Conservation (phyloP, 163 green algal genomes). For the Chlorella variabilis region DNA sequence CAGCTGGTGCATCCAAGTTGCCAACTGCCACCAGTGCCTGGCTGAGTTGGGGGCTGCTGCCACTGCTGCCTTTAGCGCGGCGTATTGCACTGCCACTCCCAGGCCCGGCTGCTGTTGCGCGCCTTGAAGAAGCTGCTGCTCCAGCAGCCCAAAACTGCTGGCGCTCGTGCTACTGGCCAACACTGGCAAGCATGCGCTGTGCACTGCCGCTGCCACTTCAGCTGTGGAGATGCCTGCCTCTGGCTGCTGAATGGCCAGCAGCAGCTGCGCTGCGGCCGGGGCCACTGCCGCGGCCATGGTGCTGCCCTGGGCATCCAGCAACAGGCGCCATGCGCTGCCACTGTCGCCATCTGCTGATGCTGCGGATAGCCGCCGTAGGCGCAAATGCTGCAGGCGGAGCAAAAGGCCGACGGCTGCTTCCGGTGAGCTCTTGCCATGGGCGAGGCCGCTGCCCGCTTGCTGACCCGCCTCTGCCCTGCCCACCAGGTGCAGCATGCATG, state of each 20-base stretch:
- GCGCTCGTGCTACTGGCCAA: not conserved
- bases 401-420: not conserved
- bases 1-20: not conserved
- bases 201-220: not conserved
- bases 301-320: not conserved
- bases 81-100: not conserved
- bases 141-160: not conserved
- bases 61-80: not conserved
- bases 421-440: too few relatives aligned
- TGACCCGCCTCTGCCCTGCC: not conserved
- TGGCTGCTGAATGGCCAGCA: not conserved
- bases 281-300: not conserved
- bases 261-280: not conserved
- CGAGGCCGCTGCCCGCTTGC: not conserved
- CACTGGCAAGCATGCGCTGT: not conserved
- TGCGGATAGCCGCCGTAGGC: not conserved
- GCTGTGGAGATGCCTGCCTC: not conserved
- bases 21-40: not conserved
- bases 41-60: not conserved
- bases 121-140: not conserved
- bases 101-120: not conserved
- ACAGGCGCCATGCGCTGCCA: conserved; percentile 19
- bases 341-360: not conserved
- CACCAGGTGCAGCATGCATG: not conserved
- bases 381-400: not conserved